Evolutionary conservation across 257 asterid species (phyloP).

Genomic region (Primulina tabacum): DNA sequence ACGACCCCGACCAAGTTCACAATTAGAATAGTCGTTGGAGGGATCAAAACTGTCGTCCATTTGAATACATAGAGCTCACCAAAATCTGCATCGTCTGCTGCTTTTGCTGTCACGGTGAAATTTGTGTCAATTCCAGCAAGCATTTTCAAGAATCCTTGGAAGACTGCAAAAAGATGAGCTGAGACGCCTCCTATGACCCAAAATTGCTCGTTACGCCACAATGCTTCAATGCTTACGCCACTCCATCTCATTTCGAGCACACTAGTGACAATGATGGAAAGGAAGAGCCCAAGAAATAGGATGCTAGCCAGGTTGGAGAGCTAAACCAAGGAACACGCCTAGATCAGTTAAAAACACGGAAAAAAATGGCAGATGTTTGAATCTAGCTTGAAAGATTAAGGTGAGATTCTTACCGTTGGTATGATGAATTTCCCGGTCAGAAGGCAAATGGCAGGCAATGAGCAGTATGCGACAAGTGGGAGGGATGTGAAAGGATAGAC

Average conservation of each 20-base stretch:
- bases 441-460: conserved; percentile 83
- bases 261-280: conserved; percentile 75
- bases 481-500: conserved; percentile 96
- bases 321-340: conserved; percentile 32
- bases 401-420: conserved; percentile 67
- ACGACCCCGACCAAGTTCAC: conserved; percentile 87
- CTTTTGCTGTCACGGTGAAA: conserved; percentile 83
- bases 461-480: conserved; percentile 86
- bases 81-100: conserved; percentile 80
- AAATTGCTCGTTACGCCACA: conserved; percentile 97
- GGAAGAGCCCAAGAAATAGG: conserved; percentile 76
- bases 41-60: conserved; percentile 96
- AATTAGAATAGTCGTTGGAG: conserved; percentile 82
- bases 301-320: conserved; percentile 87
- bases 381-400: not conserved
- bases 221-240: conserved; percentile 86
- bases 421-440: conserved; percentile 92
- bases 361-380: not conserved
- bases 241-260: conserved; percentile 96
- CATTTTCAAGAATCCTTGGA: conserved; percentile 94
- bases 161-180: conserved; percentile 96
- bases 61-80: conserved; percentile 82
- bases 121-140: conserved; percentile 89
- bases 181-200: conserved; percentile 99
- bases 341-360: not conserved